A percentile compares a stretch with the other conserved stretches of the same genome.
Evolutionary conservation across 2,329 filamentous ascomycete species (phyloP).

Genomic region (Thielaviopsis populi): DNA sequence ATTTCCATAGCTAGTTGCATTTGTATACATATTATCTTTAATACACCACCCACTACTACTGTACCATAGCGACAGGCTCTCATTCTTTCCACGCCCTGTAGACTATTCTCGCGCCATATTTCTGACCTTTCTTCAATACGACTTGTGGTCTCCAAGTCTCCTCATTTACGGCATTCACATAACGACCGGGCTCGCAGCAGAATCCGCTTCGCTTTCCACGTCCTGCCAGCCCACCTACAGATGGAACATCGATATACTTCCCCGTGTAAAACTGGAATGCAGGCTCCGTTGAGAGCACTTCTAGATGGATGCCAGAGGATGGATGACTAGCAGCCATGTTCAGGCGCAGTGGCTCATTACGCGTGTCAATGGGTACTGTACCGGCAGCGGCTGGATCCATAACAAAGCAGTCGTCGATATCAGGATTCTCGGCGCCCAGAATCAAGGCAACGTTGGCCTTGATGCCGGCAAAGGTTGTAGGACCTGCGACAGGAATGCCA

Average conservation of each 20-base stretch:
- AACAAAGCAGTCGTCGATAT: conserved; percentile 85
- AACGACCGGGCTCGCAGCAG: conserved; percentile 84
- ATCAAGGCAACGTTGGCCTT: conserved; percentile 53
- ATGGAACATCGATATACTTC: conserved; percentile 65
- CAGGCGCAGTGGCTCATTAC: conserved; percentile 42
- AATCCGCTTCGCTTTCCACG: conserved; percentile 60
- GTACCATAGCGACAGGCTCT: neutral
- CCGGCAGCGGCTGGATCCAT: conserved; percentile 37
- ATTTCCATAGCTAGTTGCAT: neutral
- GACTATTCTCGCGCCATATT: conserved; percentile 65
- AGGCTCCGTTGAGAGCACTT: conserved; percentile 82
- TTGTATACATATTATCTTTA: neutral
- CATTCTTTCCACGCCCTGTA: conserved; percentile 73
- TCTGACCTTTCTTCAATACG: conserved; percentile 67
- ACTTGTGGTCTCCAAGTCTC: conserved; percentile 67
- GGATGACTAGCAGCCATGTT: conserved; percentile 63
- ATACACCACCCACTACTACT: neutral
- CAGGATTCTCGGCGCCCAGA: conserved; percentile 54
- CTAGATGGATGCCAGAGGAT: conserved; percentile 59
- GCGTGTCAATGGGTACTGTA: conserved; percentile 50
- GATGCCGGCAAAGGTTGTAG: conserved; percentile 50
- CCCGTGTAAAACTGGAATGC: conserved; percentile 97
- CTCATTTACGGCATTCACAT: conserved; percentile 75
- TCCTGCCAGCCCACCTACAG: conserved; percentile 44
- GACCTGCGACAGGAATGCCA: conserved; percentile 58